Conservation (phyloP, 306 rosid species). For the Astragalus glycyphyllos region DNA sequence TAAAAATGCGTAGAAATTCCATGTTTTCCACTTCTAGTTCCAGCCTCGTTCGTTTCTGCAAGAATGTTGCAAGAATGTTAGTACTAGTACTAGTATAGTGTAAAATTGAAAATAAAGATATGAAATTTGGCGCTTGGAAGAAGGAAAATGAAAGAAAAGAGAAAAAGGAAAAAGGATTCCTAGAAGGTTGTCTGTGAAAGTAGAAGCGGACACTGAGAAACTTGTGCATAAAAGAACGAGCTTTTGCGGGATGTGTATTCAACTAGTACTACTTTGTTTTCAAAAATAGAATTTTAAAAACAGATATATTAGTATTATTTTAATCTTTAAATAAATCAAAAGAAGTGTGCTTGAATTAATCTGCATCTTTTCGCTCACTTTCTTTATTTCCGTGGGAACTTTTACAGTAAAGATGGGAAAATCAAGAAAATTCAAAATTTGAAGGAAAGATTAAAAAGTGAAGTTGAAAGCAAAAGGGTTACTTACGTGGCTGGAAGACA, state of each 20-base stretch:
- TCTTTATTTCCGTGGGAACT: constrained; percentile 41
- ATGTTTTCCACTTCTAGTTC: constrained; percentile 48
- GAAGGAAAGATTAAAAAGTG: constrained; percentile 9
- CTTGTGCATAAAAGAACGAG: constrained; percentile 55
- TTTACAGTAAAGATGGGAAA: constrained; percentile 47
- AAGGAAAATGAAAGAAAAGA: constrained; percentile 39
- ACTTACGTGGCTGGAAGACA: constrained; percentile 43
- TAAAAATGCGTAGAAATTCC: constrained; percentile 49
- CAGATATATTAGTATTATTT: too few relatives aligned
- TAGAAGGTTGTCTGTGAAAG: constrained; percentile 77
- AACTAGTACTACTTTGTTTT: constrained; percentile 9
- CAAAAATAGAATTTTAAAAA: background rate
- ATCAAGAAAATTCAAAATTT: constrained; percentile 39
- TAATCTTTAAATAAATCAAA: background rate
- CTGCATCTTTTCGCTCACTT: constrained; percentile 59
- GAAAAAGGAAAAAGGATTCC: constrained; percentile 53
- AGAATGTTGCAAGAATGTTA: constrained; percentile 31
- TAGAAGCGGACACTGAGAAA: constrained; percentile 58
- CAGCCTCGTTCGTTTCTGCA: constrained; percentile 33
- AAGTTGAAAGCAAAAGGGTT: constrained; percentile 27
- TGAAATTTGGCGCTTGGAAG: constrained; percentile 30
- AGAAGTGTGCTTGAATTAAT: constrained; percentile 37
- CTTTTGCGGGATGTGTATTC: constrained; percentile 51
- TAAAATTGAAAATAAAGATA: background rate
- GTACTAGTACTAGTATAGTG: background rate